Percentiles rank a stretch among this genome's conserved stretches.
These are phyloP conservation scores for Drechslerella dactyloides DNA, from an alignment of 2,329 filamentous ascomycete genomes.

Conservation along the genomic window DNA sequence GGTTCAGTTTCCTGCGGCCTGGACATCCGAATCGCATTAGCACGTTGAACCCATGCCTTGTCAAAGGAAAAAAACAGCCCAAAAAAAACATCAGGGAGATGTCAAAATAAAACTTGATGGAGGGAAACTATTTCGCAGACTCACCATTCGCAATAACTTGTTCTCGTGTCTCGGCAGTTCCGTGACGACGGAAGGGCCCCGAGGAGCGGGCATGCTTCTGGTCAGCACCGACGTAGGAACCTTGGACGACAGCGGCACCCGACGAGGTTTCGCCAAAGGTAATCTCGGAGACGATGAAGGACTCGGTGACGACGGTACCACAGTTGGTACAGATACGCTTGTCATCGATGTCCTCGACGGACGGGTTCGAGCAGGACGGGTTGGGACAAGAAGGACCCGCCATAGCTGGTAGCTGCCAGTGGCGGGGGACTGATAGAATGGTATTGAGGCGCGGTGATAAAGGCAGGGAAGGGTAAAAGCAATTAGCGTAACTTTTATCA, in stretches of 20 bases:
- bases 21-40: conserved; percentile 48
- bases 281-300: conserved; percentile 89
- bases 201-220: conserved; percentile 76
- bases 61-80: conserved; percentile 26
- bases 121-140: conserved; percentile 55
- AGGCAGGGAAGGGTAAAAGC: not conserved
- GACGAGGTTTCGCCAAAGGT: conserved; percentile 85
- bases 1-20: conserved; percentile 61
- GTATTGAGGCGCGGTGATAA: not conserved
- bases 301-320: conserved; percentile 81
- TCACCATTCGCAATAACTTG: conserved; percentile 65
- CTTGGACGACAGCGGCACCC: conserved; percentile 88
- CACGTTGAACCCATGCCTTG: conserved; percentile 16
- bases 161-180: conserved; percentile 67
- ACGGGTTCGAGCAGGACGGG: conserved; percentile 48
- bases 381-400: conserved; percentile 46
- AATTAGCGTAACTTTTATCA: no score
- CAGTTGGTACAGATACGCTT: conserved; percentile 76
- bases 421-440: not conserved
- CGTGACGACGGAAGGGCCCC: conserved; percentile 66
- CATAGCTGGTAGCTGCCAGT: conserved; percentile 22
- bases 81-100: conserved; percentile 32
- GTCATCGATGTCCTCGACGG: conserved; percentile 51
- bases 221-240: conserved; percentile 83
- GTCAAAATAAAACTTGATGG: conserved; percentile 41